Evolutionary conservation across 768 basidiomycete species (phyloP), one percentile per base, ranked within the genome.

Genomic region (Obba rivulosa): DNA sequence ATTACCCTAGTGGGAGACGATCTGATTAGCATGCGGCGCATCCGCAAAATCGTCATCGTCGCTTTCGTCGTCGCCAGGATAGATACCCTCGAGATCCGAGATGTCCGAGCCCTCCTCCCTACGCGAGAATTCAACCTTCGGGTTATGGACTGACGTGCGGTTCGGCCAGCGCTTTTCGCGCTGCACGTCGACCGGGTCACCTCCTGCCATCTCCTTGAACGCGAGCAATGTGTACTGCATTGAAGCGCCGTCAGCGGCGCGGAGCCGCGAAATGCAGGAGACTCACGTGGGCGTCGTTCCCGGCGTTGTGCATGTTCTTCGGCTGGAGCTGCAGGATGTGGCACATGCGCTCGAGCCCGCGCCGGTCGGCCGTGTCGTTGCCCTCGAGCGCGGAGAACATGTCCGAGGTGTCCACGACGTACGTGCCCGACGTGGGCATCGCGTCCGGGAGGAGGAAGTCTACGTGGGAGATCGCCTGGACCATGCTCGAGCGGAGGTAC

Each of bases 221-320:
- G 80, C 79, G 39, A 78, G 64, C 48, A 92, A 68, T 1, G 87
- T 90, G 56, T 80, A 87, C 90, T 92, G 54, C 34, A 41, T 4
- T 22, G 18, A 1, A 3, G 3, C n/a, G 25, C 13, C 9, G 25
- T 5, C 0, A 36, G 41, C 3, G 35, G 43, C 13, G 14, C 41
- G 41, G 14, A 16, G n/a, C 8, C 20, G 43, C 13, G n/a, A 41
- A 5, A 34, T 17, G 23, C 17, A 8, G 23, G 14, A 24, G 39
- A 63, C 81, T 36, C 56, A 91, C 90, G 62, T 85, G 75, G 1
- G 90, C 89, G 62, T 92, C 88, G 58, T 92, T 92, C 0, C 89
- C 90, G 1, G 87, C 89, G 58, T 93, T 94, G 71, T 92, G 92
- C 49, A 86, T 66, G 55, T 73, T 69, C 28, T 72, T 54, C 1